phyloP scores from a whole-genome alignment of 2,329 filamentous ascomycete genomes.

The Ceratocystiopsis brevicomis region DNA sequence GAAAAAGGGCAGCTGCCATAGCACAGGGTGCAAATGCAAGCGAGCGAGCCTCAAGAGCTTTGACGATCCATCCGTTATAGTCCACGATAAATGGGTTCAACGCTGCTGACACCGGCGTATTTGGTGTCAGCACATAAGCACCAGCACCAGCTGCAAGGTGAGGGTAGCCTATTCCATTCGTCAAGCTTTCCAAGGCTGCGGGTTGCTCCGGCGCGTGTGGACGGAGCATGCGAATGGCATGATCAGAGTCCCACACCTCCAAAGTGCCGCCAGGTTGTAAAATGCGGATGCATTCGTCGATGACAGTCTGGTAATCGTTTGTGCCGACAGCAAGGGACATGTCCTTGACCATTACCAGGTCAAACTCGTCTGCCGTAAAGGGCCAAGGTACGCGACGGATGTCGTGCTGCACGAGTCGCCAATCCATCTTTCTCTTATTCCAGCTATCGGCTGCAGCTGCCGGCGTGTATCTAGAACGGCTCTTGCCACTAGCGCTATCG shows the following conservation, averaged over 20 bases:
- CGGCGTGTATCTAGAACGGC: neutral
- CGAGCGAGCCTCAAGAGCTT: constrained; percentile 52
- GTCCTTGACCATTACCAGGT: constrained; percentile 79
- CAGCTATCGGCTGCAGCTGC: constrained; percentile 23
- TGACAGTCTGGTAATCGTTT: constrained; percentile 32
- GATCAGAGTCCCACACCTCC: constrained; percentile 82
- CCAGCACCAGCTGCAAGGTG: constrained; percentile 48
- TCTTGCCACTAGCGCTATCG: constrained; percentile 4
- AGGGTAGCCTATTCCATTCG: constrained; percentile 36
- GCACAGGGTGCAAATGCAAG: constrained; percentile 63
- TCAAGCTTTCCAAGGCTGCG: constrained; percentile 10
- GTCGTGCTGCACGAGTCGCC: constrained; percentile 80
- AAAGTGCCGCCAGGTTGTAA: constrained; percentile 60
- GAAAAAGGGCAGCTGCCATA: constrained; percentile 52
- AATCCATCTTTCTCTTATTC: constrained; percentile 37
- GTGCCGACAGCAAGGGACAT: constrained; percentile 47
- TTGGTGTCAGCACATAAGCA: constrained; percentile 65
- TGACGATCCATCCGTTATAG: constrained; percentile 66
- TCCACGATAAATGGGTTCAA: constrained; percentile 68
- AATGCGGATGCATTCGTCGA: constrained; percentile 60
- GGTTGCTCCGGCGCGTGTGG: constrained; percentile 43
- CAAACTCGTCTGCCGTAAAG: constrained; percentile 62
- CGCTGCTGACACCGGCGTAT: constrained; percentile 63
- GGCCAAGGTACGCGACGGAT: constrained; percentile 58
- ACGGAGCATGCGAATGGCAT: constrained; percentile 63